Percentiles rank a stretch among this genome's conserved stretches.
phyloP scores from a whole-genome alignment of 306 rosid genomes.

The Oemleria cerasiformis region DNA sequence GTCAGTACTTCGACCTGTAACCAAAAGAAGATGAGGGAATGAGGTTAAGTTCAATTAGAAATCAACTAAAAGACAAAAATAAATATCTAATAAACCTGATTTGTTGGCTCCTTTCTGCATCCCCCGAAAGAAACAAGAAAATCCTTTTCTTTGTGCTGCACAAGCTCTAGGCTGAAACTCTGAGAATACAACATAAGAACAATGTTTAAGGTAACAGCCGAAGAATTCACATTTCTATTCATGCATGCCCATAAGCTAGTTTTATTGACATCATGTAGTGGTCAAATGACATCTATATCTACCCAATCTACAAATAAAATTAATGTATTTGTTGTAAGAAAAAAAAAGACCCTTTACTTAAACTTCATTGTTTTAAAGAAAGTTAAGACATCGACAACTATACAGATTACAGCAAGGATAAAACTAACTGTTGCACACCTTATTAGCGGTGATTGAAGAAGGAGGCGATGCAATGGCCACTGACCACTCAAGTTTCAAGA shows the following conservation, averaged over 20 bases:
- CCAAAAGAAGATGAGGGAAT: conserved; percentile 3
- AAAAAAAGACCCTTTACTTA: not conserved
- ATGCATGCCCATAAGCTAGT: not conserved
- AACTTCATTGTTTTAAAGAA: not conserved
- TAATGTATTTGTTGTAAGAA: not conserved
- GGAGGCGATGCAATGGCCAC: conserved; percentile 56
- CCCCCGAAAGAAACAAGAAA: conserved; percentile 97
- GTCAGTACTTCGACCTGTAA: conserved; percentile 73
- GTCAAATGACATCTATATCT: not conserved
- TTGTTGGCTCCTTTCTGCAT: conserved; percentile 80
- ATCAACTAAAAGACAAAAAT: conserved; percentile 7
- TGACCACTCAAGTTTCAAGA: conserved; percentile 75
- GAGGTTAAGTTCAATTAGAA: not conserved
- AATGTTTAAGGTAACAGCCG: conserved; percentile 17
- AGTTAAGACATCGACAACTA: not conserved
- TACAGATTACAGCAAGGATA: not conserved
- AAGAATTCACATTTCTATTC: not conserved
- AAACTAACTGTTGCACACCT: conserved; percentile 30
- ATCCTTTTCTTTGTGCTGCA: conserved; percentile 85
- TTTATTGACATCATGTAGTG: not conserved
- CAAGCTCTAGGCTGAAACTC: conserved; percentile 87
- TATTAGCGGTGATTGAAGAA: conserved; percentile 77
- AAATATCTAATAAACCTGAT: conserved; percentile 55
- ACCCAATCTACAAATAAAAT: too few relatives aligned
- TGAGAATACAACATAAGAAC: conserved; percentile 23